Percentiles rank a stretch among this genome's conserved stretches.
phyloP scores from a whole-genome alignment of 1,284 basidiomycete species.

The Irpex sp. region DNA sequence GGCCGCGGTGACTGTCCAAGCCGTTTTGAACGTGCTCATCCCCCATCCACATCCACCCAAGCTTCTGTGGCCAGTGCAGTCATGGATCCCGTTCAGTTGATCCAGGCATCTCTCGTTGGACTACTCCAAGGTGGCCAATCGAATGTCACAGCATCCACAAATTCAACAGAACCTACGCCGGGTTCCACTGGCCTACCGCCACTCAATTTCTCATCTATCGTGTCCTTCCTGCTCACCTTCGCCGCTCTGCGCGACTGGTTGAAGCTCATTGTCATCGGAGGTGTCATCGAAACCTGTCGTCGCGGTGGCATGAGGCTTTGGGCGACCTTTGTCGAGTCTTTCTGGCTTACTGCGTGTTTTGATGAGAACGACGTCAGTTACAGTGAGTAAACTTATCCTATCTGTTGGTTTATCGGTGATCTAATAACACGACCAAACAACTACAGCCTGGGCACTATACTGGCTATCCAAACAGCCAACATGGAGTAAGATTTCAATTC shows the following conservation, averaged over 20 bases:
- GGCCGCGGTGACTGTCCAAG: neutral
- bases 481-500: slow-evolving; percentile 22
- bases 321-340: slow-evolving; percentile 40
- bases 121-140: slow-evolving; percentile 1
- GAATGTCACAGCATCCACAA: neutral
- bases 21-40: neutral
- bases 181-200: neutral
- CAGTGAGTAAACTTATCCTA: slow-evolving; percentile 33
- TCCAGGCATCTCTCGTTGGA: slow-evolving; percentile 5
- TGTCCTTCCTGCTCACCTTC: slow-evolving; percentile 37
- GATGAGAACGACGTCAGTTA: slow-evolving; percentile 55
- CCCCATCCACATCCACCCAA: neutral
- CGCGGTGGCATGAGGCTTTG: slow-evolving; percentile 42
- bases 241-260: slow-evolving; percentile 60
- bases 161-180: neutral
- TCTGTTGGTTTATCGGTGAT: neutral
- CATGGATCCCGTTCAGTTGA: slow-evolving; percentile 1
- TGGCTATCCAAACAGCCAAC: slow-evolving; percentile 32
- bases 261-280: slow-evolving; percentile 59
- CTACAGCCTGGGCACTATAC: slow-evolving; percentile 29
- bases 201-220: slow-evolving; percentile 32
- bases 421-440: neutral
- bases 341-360: slow-evolving; percentile 63
- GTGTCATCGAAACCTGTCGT: slow-evolving; percentile 53
- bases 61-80: neutral